A percentile compares a stretch with the other conserved stretches of the same genome.
Evolutionary conservation across 345 rosid species (phyloP).

Genomic region (Corchorus capsularis): DNA sequence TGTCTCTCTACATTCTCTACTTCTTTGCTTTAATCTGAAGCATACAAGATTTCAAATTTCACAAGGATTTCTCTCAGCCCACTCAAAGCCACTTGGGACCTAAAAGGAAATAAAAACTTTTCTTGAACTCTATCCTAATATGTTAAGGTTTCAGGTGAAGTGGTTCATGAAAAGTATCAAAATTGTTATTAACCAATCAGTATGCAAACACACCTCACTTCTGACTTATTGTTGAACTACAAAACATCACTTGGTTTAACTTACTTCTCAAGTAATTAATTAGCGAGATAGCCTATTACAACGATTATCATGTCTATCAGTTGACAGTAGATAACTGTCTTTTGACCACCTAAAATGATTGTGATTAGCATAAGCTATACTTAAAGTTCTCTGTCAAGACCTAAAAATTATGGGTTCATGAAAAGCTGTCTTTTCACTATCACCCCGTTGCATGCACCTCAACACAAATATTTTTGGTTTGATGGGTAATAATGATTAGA

Average conservation of each 20-base stretch:
- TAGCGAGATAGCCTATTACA: not conserved
- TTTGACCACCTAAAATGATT: not conserved
- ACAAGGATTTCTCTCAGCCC: not conserved
- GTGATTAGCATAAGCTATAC: not conserved
- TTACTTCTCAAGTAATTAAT: not conserved
- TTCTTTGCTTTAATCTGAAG: not conserved
- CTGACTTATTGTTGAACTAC: not conserved
- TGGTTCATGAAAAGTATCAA: not conserved
- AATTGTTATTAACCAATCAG: not conserved
- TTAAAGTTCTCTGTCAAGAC: not conserved
- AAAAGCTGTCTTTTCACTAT: not conserved
- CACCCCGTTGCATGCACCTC: not conserved
- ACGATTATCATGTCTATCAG: not conserved
- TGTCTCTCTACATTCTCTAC: not conserved
- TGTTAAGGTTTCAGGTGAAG: not conserved
- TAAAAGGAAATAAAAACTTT: not conserved
- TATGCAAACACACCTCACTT: not conserved
- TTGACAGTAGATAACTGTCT: not conserved
- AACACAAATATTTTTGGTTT: slow-evolving; percentile 4
- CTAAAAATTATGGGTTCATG: not conserved
- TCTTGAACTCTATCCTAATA: not conserved
- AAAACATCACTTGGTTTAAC: not conserved
- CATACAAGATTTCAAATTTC: not conserved
- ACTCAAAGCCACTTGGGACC: not conserved
- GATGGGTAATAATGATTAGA: not conserved